phyloP scores from a whole-genome alignment of 1,139 yeast genomes.

The Entelexis sorbosivorans region DNA sequence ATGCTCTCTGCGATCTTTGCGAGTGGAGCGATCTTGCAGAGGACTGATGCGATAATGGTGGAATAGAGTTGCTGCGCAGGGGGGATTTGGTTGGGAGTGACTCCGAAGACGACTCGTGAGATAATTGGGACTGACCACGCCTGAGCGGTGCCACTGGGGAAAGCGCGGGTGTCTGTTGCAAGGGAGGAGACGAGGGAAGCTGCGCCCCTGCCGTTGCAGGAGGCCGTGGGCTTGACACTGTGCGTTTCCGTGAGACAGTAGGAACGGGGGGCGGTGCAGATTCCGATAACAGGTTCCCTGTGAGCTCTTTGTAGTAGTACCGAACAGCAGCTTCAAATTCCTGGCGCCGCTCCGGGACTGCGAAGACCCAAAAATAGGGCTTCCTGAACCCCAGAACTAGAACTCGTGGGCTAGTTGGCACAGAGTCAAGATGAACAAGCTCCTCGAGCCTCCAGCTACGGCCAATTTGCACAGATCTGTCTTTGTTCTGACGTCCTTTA shows the following conservation, averaged over 20 bases:
- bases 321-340: conserved; percentile 13
- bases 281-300: conserved; percentile 2
- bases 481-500: conserved; percentile 72
- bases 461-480: conserved; percentile 76
- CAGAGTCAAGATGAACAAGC: conserved; percentile 42
- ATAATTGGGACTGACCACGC: background rate
- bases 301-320: background rate
- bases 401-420: conserved; percentile 38
- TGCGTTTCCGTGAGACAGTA: conserved; percentile 9
- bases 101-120: conserved; percentile 1
- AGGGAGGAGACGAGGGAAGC: background rate
- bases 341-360: conserved; percentile 38
- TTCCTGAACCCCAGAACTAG: conserved; percentile 58
- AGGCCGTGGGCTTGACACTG: conserved; percentile 4
- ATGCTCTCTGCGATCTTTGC: background rate
- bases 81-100: background rate
- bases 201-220: background rate
- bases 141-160: conserved; percentile 2
- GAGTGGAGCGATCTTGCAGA: background rate
- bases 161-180: background rate
- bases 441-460: conserved; percentile 86
- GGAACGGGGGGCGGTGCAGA: conserved; percentile 14
- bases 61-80: background rate
- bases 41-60: background rate
- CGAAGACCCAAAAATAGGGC: conserved; percentile 76